Conservation (phyloP, 768 basidiomycete species). For the Pleurotus platypus region DNA sequence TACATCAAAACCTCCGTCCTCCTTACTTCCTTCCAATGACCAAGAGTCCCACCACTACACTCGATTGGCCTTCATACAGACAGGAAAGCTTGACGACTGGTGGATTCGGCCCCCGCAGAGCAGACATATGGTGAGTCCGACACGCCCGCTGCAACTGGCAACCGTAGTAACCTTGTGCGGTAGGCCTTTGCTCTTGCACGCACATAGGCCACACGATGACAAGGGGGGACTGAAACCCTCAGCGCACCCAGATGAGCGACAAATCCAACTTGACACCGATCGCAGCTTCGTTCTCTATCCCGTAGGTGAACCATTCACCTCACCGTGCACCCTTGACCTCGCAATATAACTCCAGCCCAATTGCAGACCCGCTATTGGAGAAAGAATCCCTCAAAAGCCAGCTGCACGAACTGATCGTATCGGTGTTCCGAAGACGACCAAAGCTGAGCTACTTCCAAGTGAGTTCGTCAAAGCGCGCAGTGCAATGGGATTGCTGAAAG, state of each 20-base stretch:
- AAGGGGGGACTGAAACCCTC: neutral
- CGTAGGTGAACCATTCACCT: conserved; percentile 53
- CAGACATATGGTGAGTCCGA: conserved; percentile 35
- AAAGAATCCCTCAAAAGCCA: conserved; percentile 59
- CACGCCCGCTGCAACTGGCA: neutral
- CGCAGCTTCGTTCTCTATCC: conserved; percentile 93
- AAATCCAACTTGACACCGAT: conserved; percentile 87
- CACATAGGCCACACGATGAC: conserved; percentile 10
- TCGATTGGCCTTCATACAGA: conserved; percentile 26
- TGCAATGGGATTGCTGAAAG: conserved; percentile 27
- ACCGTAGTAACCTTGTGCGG: too few species aligned
- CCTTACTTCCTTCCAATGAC: neutral
- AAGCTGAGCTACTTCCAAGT: conserved; percentile 84
- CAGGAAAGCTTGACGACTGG: conserved; percentile 37
- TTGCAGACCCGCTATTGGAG: conserved; percentile 22
- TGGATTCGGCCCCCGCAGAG: conserved; percentile 43
- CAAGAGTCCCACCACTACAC: neutral
- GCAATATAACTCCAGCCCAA: neutral
- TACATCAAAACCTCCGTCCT: neutral
- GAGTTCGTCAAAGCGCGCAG: neutral
- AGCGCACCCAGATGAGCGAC: conserved; percentile 75
- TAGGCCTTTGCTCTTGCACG: conserved; percentile 36
- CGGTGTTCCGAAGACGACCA: conserved; percentile 69
- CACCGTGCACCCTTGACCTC: neutral
- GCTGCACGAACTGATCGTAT: conserved; percentile 70